Conservation (phyloP, 768 basidiomycete genomes). For the Trametes maxima region DNA sequence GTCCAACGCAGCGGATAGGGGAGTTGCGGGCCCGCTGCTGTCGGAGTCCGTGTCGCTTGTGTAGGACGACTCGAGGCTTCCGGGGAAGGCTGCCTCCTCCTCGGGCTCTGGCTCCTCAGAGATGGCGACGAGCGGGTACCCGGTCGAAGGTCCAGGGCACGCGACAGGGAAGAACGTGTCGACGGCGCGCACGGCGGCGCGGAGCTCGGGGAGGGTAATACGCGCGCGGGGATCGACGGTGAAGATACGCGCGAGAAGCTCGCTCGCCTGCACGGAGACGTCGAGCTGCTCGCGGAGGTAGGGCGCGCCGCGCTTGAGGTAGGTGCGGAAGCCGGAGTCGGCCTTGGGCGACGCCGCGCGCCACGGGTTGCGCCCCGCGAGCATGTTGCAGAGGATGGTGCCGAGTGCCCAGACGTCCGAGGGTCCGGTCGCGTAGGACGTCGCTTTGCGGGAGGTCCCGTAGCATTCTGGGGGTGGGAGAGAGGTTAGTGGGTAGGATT, state of each 20-base stretch:
- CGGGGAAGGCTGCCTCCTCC: neutral
- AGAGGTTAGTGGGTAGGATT: constrained; percentile 8
- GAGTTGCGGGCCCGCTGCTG: constrained; percentile 27
- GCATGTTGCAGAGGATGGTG: constrained; percentile 91
- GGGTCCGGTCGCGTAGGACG: constrained; percentile 76
- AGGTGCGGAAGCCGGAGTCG: constrained; percentile 87
- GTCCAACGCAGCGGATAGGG: constrained; percentile 14
- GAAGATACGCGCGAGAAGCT: constrained; percentile 35
- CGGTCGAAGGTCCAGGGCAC: neutral
- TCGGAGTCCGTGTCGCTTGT: constrained; percentile 8
- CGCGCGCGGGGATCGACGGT: constrained; percentile 34
- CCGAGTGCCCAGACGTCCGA: constrained; percentile 98
- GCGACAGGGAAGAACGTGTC: constrained; percentile 54
- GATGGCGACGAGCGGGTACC: neutral
- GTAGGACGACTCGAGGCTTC: neutral
- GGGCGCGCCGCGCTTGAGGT: constrained; percentile 65
- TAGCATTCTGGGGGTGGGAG: constrained; percentile 73
- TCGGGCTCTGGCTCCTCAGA: neutral
- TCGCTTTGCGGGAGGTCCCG: constrained; percentile 59
- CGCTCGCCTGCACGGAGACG: constrained; percentile 33
- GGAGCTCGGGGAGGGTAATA: constrained; percentile 46
- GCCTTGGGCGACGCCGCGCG: constrained; percentile 69
- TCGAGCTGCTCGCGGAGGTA: constrained; percentile 60
- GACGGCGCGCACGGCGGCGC: constrained; percentile 56
- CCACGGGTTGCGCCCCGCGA: constrained; percentile 96